Evolutionary conservation across 169 alveolate genomes (phyloP), one percentile per base, ranked within the genome.

Genomic region (Cyclospora cayetanensis): DNA sequence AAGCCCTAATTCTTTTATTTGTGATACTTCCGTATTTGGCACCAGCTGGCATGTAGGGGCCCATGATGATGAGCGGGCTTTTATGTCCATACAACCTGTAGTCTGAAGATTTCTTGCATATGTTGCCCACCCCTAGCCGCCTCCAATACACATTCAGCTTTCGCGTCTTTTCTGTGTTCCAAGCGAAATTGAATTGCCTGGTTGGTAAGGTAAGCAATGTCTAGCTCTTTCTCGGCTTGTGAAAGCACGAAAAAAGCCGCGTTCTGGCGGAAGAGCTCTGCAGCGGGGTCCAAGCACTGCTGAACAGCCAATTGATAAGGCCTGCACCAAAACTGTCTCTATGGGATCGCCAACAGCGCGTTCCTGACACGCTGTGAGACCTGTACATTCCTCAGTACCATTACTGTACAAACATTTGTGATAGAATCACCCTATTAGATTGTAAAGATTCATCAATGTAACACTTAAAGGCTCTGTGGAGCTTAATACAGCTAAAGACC

Each of bases 221-320:
- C 12, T 80, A 92, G 93, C 72, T 93, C 90, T 43, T 93, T 86
- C 88, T 96, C 91, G 91, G 97, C 37, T 95, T 98, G 25, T 98
- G 99, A 99, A 97, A 97, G 95, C 99, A 98, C 93, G 99, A 98
- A 95, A 97, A 98, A 92, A 96, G 97, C 92, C 95, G 99, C 79
- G 99, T 98, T 46, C 97, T 98, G 83, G 98, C 97, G 53, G 99
- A 98, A 96, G 98, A 98, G 93, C 97, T 98, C 91, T 95, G 98
- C 89, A 95, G 97, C 82, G 87, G 95, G 60, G 96, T 95, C 42
- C 99, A 98, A 94, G 93, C 68, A 86, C 94, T 83, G 96, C 95
- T 46, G 92, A 94, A 77, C 92, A 94, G 82, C 93, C 93, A 79
- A 93, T 94, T 88, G 91, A 92, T 27, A 96, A 95, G 85, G 92